These are phyloP conservation scores for Vaccinium darrowii DNA, from an alignment of 148 eudicot species.

Conservation along the genomic window DNA sequence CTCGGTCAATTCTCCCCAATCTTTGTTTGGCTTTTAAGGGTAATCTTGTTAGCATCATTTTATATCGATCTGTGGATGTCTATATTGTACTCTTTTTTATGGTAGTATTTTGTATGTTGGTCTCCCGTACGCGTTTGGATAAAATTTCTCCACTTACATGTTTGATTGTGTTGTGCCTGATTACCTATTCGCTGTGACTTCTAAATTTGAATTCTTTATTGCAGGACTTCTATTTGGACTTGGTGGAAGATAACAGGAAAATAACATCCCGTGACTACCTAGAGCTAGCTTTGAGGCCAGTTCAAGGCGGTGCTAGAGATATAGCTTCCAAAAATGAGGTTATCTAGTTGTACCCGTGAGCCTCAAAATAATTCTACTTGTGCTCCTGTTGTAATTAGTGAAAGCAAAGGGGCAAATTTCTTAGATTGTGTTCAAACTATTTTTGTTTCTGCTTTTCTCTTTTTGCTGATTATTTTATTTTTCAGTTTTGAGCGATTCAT, in stretches of 20 bases:
- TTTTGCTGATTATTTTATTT: background rate
- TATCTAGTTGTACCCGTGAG: background rate
- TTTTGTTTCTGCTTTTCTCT: background rate
- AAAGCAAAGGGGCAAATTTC: background rate
- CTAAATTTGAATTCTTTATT: background rate
- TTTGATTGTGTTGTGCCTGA: background rate
- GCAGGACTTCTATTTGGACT: conserved; percentile 92
- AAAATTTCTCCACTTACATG: conserved; percentile 3
- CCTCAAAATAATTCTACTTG: background rate
- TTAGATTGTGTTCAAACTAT: background rate
- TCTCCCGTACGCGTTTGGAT: background rate
- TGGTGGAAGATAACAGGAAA: conserved; percentile 82
- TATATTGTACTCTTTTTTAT: background rate
- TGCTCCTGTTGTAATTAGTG: background rate
- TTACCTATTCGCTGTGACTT: background rate
- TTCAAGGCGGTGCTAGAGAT: conserved; percentile 67
- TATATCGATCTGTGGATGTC: background rate
- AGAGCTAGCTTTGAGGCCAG: conserved; percentile 86
- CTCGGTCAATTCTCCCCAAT: conserved; percentile 96
- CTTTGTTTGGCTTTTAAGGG: conserved; percentile 97
- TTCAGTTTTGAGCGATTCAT: background rate
- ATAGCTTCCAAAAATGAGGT: conserved; percentile 95
- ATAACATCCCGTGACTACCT: conserved; percentile 98
- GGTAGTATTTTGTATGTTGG: conserved; percentile 2
- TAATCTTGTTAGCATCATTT: conserved; percentile 25